Percentiles rank a stretch among this genome's conserved stretches.
Conservation (phyloP, 2,329 filamentous ascomycete species). For the Aspergillus fructus region DNA sequence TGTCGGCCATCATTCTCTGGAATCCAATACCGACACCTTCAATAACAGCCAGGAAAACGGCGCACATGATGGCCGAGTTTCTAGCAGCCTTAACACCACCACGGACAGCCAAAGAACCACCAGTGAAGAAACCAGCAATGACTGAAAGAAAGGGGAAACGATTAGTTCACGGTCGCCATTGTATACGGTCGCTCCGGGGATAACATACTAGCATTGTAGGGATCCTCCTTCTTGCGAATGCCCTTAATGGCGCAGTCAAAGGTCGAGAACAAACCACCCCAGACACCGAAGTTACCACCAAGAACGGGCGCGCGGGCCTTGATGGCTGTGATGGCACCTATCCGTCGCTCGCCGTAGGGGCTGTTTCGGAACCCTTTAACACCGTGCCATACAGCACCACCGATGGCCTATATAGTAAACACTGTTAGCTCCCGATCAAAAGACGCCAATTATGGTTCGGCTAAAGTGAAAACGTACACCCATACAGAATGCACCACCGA, state of each 20-base stretch:
- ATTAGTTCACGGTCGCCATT: background rate
- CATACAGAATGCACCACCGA: conserved; percentile 96
- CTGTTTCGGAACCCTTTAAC: conserved; percentile 92
- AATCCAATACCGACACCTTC: conserved; percentile 97
- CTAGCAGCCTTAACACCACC: conserved; percentile 88
- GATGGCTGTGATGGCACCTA: conserved; percentile 94
- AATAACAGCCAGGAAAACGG: conserved; percentile 89
- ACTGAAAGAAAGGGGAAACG: conserved; percentile 45
- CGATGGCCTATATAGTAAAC: conserved; percentile 59
- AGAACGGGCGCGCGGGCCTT: conserved; percentile 96
- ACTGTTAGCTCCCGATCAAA: conserved; percentile 22
- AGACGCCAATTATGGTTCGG: background rate
- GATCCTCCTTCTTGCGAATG: conserved; percentile 91
- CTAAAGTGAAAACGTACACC: conserved; percentile 62
- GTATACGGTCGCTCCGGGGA: background rate
- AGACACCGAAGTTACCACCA: conserved; percentile 96
- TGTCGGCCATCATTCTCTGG: conserved; percentile 88
- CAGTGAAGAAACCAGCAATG: conserved; percentile 95
- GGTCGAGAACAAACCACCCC: conserved; percentile 93
- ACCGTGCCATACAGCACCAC: conserved; percentile 89
- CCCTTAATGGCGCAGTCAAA: conserved; percentile 98
- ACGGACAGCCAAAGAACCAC: conserved; percentile 84
- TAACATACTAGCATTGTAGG: conserved; percentile 79
- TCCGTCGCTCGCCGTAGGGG: conserved; percentile 88
- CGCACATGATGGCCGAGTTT: conserved; percentile 95